These are phyloP conservation scores for Pythium sp. DNA, from an alignment of 352 stramenopile species.

Conservation along the genomic window DNA sequence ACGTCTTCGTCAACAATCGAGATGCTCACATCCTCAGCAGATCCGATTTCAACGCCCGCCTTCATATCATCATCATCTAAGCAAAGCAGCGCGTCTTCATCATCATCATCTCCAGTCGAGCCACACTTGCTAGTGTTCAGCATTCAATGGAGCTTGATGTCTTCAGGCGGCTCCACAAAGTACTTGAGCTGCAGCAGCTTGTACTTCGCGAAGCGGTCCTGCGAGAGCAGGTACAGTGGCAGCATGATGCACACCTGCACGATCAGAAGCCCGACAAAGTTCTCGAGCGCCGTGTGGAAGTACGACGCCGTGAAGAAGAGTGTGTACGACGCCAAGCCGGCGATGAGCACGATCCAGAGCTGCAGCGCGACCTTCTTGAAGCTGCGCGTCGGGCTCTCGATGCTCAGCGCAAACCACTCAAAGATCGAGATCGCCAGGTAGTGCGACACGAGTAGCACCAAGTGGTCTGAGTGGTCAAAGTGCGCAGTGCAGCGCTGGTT, in stretches of 20 bases:
- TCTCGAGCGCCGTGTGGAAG: conserved; percentile 72
- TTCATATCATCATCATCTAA: not conserved
- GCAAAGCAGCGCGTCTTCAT: not conserved
- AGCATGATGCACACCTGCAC: conserved; percentile 57
- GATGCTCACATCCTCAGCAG: not conserved
- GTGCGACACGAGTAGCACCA: conserved; percentile 71
- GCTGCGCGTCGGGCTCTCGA: conserved; percentile 35
- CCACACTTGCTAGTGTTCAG: not conserved
- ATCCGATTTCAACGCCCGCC: not conserved
- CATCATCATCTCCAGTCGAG: not conserved
- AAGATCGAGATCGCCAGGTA: conserved; percentile 72
- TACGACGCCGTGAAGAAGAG: conserved; percentile 67
- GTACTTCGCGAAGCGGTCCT: conserved; percentile 49
- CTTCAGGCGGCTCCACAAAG: conserved; percentile 51
- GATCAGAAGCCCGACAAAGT: conserved; percentile 56
- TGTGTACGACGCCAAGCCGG: conserved; percentile 39
- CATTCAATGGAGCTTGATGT: conserved; percentile 18
- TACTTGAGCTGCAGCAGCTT: conserved; percentile 53
- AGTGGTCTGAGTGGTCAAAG: conserved; percentile 81
- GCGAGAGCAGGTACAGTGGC: conserved; percentile 58
- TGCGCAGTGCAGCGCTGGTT: conserved; percentile 42
- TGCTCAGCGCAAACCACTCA: conserved; percentile 66
- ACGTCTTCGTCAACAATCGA: not conserved
- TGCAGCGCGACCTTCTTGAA: conserved; percentile 54
- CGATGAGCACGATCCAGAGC: conserved; percentile 41